Conservation (phyloP, 2,329 filamentous ascomycete species). For the Plectosphaerella cucumerina region DNA sequence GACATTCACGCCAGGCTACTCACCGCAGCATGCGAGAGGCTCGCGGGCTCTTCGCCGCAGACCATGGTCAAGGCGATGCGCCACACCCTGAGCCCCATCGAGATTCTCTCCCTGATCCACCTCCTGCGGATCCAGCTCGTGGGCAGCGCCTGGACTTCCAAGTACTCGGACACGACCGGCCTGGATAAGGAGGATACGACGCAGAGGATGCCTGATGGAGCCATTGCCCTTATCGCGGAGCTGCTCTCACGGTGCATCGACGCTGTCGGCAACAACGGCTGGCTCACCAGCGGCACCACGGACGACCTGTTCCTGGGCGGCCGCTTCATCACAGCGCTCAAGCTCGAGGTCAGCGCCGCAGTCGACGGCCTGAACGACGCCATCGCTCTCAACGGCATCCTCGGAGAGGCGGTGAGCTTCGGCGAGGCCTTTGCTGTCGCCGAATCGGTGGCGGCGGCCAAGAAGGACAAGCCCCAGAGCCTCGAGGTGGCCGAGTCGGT, state of each 20-base stretch:
- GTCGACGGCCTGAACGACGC: slow-evolving; percentile 70
- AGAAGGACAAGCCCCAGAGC: slow-evolving; percentile 37
- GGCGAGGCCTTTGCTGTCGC: slow-evolving; percentile 30
- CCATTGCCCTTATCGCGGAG: slow-evolving; percentile 67
- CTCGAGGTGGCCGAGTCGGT: slow-evolving; percentile 40
- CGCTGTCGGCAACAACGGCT: slow-evolving; percentile 69
- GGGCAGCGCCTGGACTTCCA: slow-evolving; percentile 70
- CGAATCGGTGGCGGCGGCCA: slow-evolving; percentile 7
- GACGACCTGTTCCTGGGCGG: slow-evolving; percentile 51
- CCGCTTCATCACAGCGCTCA: slow-evolving; percentile 62
- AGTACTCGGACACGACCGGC: slow-evolving; percentile 59
- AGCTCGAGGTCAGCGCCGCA: slow-evolving; percentile 65
- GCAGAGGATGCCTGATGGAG: slow-evolving; percentile 55
- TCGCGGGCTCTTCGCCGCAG: slow-evolving; percentile 59
- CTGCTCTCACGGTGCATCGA: slow-evolving; percentile 71
- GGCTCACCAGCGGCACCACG: slow-evolving; percentile 60
- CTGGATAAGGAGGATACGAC: slow-evolving; percentile 35
- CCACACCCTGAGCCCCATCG: slow-evolving; percentile 58
- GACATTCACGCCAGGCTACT: slow-evolving; percentile 59
- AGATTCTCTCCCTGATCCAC: slow-evolving; percentile 68
- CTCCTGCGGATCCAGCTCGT: slow-evolving; percentile 69
- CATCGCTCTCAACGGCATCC: slow-evolving; percentile 57
- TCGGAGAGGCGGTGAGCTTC: slow-evolving; percentile 64
- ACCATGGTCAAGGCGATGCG: slow-evolving; percentile 61
- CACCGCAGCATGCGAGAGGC: slow-evolving; percentile 64